A percentile compares a stretch with the other conserved stretches of the same genome.
Conservation (phyloP, 1,139 yeast species). For the Magnusiomyces ingens region DNA sequence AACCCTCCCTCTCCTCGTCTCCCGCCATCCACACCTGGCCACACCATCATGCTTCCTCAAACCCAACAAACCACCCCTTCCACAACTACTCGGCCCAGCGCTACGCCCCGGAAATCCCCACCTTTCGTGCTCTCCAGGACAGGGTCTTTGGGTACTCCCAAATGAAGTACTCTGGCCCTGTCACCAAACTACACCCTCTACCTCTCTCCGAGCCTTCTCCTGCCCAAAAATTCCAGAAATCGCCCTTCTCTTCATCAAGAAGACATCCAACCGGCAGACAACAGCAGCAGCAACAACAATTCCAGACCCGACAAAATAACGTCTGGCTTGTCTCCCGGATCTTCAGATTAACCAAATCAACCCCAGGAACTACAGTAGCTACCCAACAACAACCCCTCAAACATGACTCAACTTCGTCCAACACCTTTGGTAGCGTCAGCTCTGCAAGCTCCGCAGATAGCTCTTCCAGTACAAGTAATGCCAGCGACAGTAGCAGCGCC, state of each 20-base stretch:
- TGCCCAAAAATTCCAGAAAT: neutral
- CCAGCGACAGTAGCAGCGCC: no score
- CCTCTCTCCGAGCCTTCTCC: conserved; percentile 4
- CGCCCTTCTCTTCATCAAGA: neutral
- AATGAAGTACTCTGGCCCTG: conserved; percentile 9
- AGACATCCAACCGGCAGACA: no score
- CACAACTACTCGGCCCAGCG: neutral
- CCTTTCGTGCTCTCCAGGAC: conserved; percentile 6
- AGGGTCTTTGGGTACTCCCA: conserved; percentile 11
- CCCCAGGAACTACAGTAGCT: neutral
- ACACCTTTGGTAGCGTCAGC: no score
- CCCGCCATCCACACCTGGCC: neutral
- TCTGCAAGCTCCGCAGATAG: no score
- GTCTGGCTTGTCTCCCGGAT: conserved; percentile 13
- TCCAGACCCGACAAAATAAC: neutral
- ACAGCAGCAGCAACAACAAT: no score
- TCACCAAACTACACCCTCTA: conserved; percentile 13
- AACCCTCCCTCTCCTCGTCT: neutral
- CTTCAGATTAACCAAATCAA: conserved; percentile 3
- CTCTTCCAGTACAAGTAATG: no score
- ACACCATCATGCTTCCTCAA: neutral
- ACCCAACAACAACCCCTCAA: no score
- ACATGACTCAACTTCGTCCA: no score
- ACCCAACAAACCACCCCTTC: neutral
- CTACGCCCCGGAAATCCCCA: conserved; percentile 11